These are phyloP conservation scores for Mortierella hygrophila DNA, from an alignment of 192 early-diverging fungal species.

Conservation along the genomic window DNA sequence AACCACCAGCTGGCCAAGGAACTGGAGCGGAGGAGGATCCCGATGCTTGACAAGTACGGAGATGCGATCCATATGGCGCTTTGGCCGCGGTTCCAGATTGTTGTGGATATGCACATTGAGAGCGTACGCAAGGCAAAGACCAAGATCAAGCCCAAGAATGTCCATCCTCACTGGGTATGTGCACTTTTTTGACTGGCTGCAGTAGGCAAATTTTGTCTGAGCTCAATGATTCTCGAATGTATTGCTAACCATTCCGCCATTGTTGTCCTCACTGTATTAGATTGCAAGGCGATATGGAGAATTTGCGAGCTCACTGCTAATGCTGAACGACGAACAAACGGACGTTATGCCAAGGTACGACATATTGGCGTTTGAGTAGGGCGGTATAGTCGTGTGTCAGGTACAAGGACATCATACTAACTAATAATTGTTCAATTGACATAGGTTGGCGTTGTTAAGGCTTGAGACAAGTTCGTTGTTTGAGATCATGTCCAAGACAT, in stretches of 20 bases:
- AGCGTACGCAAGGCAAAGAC: constrained; percentile 82
- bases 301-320: constrained; percentile 90
- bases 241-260: neutral
- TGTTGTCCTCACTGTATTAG: constrained; percentile 52
- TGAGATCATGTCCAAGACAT: constrained; percentile 77
- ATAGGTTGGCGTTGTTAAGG: constrained; percentile 72
- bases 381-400: neutral
- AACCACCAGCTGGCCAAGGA: constrained; percentile 86
- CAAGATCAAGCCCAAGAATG: constrained; percentile 77
- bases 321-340: constrained; percentile 89
- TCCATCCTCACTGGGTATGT: constrained; percentile 87
- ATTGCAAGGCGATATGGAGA: constrained; percentile 93
- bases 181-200: no score
- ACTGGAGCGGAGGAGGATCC: constrained; percentile 79
- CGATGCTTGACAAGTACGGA: constrained; percentile 87
- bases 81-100: constrained; percentile 88
- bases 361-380: neutral
- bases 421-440: neutral
- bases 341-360: constrained; percentile 86
- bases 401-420: neutral
- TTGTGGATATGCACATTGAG: constrained; percentile 94
- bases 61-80: constrained; percentile 94
- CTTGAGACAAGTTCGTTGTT: constrained; percentile 83
- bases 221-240: neutral
- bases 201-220: neutral